phyloP scores from a whole-genome alignment of 176 grass and related monocot species.

The Musa beccarii region DNA sequence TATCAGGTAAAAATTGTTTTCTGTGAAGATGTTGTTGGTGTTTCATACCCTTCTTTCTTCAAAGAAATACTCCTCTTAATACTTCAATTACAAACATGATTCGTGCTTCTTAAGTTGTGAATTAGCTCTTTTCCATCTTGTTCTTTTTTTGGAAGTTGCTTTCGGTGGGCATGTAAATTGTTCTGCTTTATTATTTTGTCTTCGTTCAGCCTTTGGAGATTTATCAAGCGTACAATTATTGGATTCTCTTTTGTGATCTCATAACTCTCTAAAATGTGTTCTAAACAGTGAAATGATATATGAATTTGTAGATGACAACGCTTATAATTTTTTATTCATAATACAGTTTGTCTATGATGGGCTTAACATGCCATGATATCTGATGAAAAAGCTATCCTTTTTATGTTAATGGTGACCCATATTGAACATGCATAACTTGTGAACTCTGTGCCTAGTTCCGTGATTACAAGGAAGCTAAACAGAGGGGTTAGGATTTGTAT shows the following conservation, averaged over 20 bases:
- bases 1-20: constrained; percentile 65
- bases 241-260: background rate
- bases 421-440: background rate
- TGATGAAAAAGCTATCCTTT: background rate
- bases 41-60: background rate
- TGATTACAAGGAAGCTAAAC: background rate
- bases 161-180: background rate
- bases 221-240: background rate
- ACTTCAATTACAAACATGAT: background rate
- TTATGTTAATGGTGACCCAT: background rate
- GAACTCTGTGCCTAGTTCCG: background rate
- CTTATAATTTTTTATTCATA: background rate
- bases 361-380: background rate
- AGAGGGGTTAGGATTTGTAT: too few species aligned
- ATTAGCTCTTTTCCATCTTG: background rate
- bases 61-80: background rate
- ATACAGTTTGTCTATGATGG: background rate
- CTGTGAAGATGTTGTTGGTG: constrained; percentile 6
- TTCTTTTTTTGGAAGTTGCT: too few species aligned
- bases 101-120: background rate
- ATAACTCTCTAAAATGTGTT: too few species aligned
- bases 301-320: background rate
- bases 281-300: background rate
- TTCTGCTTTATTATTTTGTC: background rate
- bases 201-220: background rate